Base-by-base conservation (phyloP, 73 alveolate genomes). In the Durusdinium trenchii region DNA sequence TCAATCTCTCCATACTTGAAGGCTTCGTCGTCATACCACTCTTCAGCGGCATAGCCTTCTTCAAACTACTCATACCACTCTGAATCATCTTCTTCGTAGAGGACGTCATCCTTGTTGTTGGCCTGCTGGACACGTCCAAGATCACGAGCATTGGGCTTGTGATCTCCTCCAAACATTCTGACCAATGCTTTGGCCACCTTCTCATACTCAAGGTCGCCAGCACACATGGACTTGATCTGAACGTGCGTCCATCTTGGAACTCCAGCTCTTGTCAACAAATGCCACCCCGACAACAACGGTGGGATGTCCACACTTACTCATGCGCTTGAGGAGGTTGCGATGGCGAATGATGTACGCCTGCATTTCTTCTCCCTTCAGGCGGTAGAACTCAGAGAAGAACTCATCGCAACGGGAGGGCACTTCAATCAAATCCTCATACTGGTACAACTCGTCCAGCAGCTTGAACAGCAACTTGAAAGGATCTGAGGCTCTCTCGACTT, bases 151-250 rank as follows among this genome's bases (percentile, higher is more conserved):
- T n/a, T n/a, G n/a, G n/a, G 85, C n/a, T 35, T 20, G 26, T 73
- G 85, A 35, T 73, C 85, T 6, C 85, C 85, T 47, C 85, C 85
- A n/a, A n/a, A n/a, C n/a, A n/a, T n/a, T n/a, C n/a, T n/a, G n/a
- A n/a, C n/a, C n/a, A n/a, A n/a, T n/a, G n/a, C n/a, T n/a, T n/a
- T n/a, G n/a, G n/a, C n/a, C n/a, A n/a, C n/a, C n/a, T n/a, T n/a
- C n/a, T n/a, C 28, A 35, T 73, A 36, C 35, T 35, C 47, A 28
- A 71, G 84, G 84, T 18, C 23, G 5, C 84, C 84, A 9, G 51
- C 84, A 28, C 50, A 71, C 84, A 71, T 9, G 84, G 51, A 18
- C 50, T 71, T 71, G n/a, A 71, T 48, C 50, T 71, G 84, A 71
- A 71, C 51, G 50, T 71, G 84, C 50, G 84, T 71, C 84, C 84